A percentile compares a stretch with the other conserved stretches of the same genome.
phyloP scores from a whole-genome alignment of 2,329 filamentous ascomycete species.

The Fusarium sp. region DNA sequence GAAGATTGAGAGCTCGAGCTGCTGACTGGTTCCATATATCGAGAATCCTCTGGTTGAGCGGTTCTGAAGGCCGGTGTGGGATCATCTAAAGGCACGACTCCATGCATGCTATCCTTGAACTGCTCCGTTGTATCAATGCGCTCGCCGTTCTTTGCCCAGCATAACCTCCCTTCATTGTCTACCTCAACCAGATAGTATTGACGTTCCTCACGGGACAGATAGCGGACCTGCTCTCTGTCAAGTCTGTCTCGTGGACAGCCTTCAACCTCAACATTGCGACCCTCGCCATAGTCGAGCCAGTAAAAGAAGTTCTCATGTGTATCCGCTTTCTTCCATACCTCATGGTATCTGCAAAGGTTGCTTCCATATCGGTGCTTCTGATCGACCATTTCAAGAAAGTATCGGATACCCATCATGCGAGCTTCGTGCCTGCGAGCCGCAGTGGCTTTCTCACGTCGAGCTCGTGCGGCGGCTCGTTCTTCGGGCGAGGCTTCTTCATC shows the following conservation, averaged over 20 bases:
- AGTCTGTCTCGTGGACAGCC: constrained; percentile 79
- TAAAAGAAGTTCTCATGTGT: constrained; percentile 93
- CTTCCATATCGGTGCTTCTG: constrained; percentile 88
- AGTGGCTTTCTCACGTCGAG: constrained; percentile 61
- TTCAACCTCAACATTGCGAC: constrained; percentile 74
- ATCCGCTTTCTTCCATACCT: constrained; percentile 80
- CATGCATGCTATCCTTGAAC: constrained; percentile 83
- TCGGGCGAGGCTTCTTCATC: constrained; percentile 50
- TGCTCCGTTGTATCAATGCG: constrained; percentile 79
- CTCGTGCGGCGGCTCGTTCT: constrained; percentile 53
- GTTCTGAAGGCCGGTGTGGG: constrained; percentile 63
- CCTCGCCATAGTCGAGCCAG: constrained; percentile 88
- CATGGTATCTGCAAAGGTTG: constrained; percentile 84
- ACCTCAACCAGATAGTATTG: constrained; percentile 83
- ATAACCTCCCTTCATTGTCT: constrained; percentile 78
- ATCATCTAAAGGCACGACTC: constrained; percentile 73
- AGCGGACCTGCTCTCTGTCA: constrained; percentile 83
- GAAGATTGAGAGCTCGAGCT: constrained; percentile 52
- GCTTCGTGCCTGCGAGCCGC: constrained; percentile 71
- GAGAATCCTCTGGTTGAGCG: constrained; percentile 20
- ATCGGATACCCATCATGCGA: constrained; percentile 85
- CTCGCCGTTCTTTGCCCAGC: constrained; percentile 86
- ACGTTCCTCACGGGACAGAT: constrained; percentile 84
- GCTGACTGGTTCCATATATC: constrained; percentile 32
- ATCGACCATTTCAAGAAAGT: constrained; percentile 88